phyloP scores from a whole-genome alignment of 139 green algal genomes.

The Diplosphaera chodatii region DNA sequence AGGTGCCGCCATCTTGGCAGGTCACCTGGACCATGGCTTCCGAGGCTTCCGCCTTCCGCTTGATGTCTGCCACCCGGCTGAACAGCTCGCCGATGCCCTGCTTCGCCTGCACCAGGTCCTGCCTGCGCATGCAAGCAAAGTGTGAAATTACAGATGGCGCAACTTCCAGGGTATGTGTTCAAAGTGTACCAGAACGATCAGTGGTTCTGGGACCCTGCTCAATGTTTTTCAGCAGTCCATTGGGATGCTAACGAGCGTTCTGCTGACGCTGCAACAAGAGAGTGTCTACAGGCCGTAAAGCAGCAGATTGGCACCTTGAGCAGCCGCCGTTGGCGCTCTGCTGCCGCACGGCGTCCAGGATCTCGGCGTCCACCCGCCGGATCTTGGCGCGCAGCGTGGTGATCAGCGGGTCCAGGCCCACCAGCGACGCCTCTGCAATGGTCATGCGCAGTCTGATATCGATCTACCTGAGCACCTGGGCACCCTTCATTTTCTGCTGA shows the following conservation, averaged over 20 bases:
- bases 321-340: constrained; percentile 67
- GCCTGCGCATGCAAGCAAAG: constrained; percentile 28
- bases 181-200: no score
- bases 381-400: constrained; percentile 66
- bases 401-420: constrained; percentile 72
- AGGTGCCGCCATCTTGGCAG: background rate
- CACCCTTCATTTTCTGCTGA: no score
- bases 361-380: constrained; percentile 79
- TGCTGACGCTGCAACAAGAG: background rate
- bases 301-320: constrained; percentile 28
- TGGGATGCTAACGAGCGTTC: no score
- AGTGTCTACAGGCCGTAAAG: background rate
- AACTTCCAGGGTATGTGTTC: no score
- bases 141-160: background rate
- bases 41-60: constrained; percentile 77
- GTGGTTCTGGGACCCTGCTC: no score
- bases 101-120: constrained; percentile 65
- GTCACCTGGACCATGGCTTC: constrained; percentile 67
- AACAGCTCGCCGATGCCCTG: constrained; percentile 74
- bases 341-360: constrained; percentile 76
- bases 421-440: constrained; percentile 69
- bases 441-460: background rate
- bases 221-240: no score
- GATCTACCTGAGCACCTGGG: no score
- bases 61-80: constrained; percentile 78